A percentile compares a stretch with the other conserved stretches of the same genome.
These are phyloP conservation scores for Arachis monticola DNA, from an alignment of 331 rosid species.

Conservation along the genomic window DNA sequence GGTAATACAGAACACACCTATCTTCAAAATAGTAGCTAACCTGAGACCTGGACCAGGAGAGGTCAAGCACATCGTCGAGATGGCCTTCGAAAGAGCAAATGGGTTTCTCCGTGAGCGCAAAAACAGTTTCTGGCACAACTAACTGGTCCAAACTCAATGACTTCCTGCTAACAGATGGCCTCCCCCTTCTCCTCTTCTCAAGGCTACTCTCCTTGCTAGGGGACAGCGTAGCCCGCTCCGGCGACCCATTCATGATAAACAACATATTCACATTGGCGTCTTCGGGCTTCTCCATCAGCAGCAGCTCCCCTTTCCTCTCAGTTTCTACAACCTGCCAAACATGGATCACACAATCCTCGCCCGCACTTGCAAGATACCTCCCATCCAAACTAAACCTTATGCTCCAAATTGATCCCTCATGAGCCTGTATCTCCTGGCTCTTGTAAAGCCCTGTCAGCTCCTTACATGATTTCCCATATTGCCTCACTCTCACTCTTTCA, in stretches of 20 bases:
- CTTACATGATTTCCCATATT: constrained; percentile 76
- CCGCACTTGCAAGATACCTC: constrained; percentile 82
- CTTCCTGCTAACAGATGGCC: constrained; percentile 75
- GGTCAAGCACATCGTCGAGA: constrained; percentile 80
- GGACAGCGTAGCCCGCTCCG: constrained; percentile 59
- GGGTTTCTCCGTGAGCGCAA: constrained; percentile 75
- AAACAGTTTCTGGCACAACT: constrained; percentile 67
- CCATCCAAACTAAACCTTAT: constrained; percentile 91
- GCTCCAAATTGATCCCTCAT: constrained; percentile 80
- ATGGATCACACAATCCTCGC: constrained; percentile 84
- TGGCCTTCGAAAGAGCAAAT: constrained; percentile 80
- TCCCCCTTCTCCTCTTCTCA: constrained; percentile 77
- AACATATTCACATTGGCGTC: constrained; percentile 62
- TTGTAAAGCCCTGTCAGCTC: constrained; percentile 68
- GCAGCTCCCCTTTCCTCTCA: constrained; percentile 72
- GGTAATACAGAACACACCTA: constrained; percentile 29
- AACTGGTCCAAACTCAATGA: constrained; percentile 65
- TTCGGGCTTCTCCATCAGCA: constrained; percentile 69
- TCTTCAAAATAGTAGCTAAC: constrained; percentile 50
- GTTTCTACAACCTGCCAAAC: constrained; percentile 77
- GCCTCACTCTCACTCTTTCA: constrained; percentile 72
- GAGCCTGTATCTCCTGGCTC: constrained; percentile 84
- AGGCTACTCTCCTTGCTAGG: constrained; percentile 54
- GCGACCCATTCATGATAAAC: constrained; percentile 73
- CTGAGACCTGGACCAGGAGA: constrained; percentile 95